Evolutionary conservation across 208 protist species (phyloP).

Genomic region (Phytomonas sp.): DNA sequence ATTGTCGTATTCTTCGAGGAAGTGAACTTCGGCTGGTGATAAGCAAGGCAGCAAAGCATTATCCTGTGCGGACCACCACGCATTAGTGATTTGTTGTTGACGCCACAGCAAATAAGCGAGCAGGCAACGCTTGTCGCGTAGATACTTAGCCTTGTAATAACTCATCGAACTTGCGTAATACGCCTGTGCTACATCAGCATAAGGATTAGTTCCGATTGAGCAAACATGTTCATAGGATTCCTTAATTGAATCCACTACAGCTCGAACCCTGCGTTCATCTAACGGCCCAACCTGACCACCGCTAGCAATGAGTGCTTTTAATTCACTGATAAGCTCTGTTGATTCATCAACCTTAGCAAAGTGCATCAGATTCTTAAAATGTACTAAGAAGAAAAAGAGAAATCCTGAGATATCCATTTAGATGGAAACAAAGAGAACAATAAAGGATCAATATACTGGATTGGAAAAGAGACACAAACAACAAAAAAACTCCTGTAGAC

Average conservation of each 20-base stretch:
- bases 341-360: constrained; percentile 37
- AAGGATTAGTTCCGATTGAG: constrained; percentile 58
- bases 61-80: constrained; percentile 73
- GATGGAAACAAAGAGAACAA: background rate
- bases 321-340: constrained; percentile 71
- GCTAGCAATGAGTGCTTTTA: constrained; percentile 68
- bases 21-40: constrained; percentile 38
- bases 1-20: constrained; percentile 67
- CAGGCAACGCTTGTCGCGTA: constrained; percentile 76
- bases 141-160: constrained; percentile 65
- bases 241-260: constrained; percentile 45
- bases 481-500: background rate
- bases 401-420: background rate
- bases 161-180: constrained; percentile 69
- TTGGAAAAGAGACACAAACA: background rate
- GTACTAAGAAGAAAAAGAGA: background rate
- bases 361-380: constrained; percentile 11
- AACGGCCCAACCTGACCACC: constrained; percentile 41
- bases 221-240: constrained; percentile 47
- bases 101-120: constrained; percentile 77
- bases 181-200: constrained; percentile 51
- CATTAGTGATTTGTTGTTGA: constrained; percentile 39
- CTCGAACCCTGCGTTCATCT: constrained; percentile 62
- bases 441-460: background rate
- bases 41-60: constrained; percentile 47